Percentiles rank a stretch among this genome's conserved stretches.
Evolutionary conservation across 140 eudicot species (phyloP).

Genomic region (Anethum foeniculum): DNA sequence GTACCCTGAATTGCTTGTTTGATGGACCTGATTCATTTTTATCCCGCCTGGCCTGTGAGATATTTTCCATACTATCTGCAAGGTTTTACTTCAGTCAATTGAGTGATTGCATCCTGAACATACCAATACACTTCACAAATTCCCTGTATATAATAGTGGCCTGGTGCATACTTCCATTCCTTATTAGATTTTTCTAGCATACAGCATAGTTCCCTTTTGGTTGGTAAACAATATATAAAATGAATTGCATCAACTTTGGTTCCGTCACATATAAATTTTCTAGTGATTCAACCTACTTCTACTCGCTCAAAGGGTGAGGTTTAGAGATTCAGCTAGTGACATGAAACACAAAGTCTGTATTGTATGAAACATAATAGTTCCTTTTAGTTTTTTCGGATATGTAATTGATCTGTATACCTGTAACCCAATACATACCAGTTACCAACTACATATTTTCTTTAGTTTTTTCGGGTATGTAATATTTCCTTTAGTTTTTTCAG

Average conservation of each 20-base stretch:
- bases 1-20: too few species aligned
- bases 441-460: too few species aligned
- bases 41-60: too few species aligned
- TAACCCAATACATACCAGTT: too few species aligned
- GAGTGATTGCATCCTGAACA: neutral
- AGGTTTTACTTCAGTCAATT: neutral
- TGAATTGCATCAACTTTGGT: neutral
- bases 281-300: neutral
- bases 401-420: too few species aligned
- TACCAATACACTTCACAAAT: neutral
- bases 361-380: too few species aligned
- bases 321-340: neutral
- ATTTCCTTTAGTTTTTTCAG: too few species aligned
- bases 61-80: too few species aligned
- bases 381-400: too few species aligned
- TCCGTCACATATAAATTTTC: neutral
- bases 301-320: neutral
- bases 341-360: neutral
- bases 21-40: too few species aligned
- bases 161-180: neutral
- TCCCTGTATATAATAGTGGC: neutral
- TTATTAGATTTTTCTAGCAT: neutral
- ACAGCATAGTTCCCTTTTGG: neutral
- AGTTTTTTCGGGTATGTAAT: too few species aligned
- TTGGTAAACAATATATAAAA: neutral